Evolutionary conservation across 495 filamentous ascomycete genomes (phyloP).

Genomic region (Talaromyces ruber): DNA sequence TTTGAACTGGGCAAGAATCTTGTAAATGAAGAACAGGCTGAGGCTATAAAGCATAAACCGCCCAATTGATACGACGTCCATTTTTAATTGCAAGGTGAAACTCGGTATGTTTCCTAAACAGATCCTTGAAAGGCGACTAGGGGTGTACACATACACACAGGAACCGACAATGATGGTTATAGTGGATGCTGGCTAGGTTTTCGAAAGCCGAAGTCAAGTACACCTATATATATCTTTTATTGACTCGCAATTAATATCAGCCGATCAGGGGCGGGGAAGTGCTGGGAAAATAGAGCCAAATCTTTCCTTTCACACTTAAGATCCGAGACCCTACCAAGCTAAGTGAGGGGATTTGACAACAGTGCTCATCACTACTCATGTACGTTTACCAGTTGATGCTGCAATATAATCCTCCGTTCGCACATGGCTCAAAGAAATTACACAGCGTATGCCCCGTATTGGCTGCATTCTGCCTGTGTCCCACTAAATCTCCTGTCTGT

Average conservation of each 20-base stretch:
- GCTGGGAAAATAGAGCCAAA: neutral
- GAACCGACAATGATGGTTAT: neutral
- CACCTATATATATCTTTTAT: neutral
- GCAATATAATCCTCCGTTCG: neutral
- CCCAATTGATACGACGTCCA: neutral
- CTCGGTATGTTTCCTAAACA: neutral
- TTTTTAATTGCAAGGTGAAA: neutral
- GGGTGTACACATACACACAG: neutral
- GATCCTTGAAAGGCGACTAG: neutral
- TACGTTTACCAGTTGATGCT: neutral
- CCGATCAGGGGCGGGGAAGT: neutral
- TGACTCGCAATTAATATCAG: neutral
- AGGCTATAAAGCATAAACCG: neutral
- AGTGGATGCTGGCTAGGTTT: neutral
- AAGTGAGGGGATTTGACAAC: neutral
- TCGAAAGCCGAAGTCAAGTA: neutral
- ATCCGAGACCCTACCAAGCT: neutral
- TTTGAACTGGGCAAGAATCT: conserved; percentile 2
- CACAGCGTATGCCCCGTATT: neutral
- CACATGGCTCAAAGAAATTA: neutral
- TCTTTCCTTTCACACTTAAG: neutral
- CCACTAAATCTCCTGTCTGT: neutral
- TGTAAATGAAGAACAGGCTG: neutral
- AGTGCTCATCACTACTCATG: neutral
- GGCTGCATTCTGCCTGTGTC: neutral